Conservation (phyloP, 805 yeast genomes). For the Teunomyces kruisii region DNA sequence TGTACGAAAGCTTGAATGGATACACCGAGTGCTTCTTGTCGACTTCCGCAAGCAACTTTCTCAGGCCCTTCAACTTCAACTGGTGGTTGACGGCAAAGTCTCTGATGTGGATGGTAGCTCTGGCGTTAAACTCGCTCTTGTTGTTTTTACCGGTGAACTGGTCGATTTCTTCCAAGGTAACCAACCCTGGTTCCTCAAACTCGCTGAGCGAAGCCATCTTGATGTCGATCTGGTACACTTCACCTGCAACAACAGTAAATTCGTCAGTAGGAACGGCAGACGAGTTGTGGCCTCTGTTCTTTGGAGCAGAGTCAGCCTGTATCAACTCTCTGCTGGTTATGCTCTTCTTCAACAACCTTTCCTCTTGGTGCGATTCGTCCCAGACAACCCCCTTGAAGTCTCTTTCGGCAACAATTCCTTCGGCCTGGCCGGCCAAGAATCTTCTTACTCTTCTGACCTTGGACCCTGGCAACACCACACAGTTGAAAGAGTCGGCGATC, state of each 20-base stretch:
- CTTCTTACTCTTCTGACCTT: constrained; percentile 89
- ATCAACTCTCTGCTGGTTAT: constrained; percentile 16
- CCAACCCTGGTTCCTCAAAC: constrained; percentile 58
- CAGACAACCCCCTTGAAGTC: constrained; percentile 91
- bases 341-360: constrained; percentile 44
- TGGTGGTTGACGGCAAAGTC: constrained; percentile 83
- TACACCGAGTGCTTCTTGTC: constrained; percentile 80
- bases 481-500: constrained; percentile 81
- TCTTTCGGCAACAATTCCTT: constrained; percentile 85
- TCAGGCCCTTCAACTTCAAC: constrained; percentile 71
- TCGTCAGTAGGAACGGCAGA: constrained; percentile 76
- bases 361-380: constrained; percentile 82
- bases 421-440: constrained; percentile 94
- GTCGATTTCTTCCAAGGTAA: constrained; percentile 68
- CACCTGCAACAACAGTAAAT: constrained; percentile 72
- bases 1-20: constrained; percentile 84
- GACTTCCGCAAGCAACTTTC: constrained; percentile 65
- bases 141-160: constrained; percentile 62
- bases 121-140: constrained; percentile 52
- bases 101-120: constrained; percentile 74
- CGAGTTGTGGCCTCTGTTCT: constrained; percentile 23
- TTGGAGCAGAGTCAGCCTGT: not conserved
- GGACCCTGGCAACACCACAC: constrained; percentile 89
- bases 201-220: constrained; percentile 68
- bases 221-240: constrained; percentile 82